A percentile compares a stretch with the other conserved stretches of the same genome.
Conservation (phyloP, 768 basidiomycete genomes). For the Tylopilus felleus region DNA sequence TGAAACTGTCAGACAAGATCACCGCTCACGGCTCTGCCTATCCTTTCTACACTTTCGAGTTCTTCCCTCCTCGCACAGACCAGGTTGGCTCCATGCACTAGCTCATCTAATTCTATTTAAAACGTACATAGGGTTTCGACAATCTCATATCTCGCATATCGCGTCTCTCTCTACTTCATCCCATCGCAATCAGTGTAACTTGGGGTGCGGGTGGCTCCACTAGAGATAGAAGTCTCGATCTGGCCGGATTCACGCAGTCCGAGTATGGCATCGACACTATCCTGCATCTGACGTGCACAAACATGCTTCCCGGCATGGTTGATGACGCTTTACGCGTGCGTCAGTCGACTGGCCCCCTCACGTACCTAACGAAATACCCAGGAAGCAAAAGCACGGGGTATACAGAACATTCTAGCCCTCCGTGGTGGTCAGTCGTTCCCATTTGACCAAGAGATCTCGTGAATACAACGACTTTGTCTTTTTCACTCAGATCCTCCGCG, state of each 20-base stretch:
- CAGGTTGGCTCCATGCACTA: conserved; percentile 46
- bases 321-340: conserved; percentile 81
- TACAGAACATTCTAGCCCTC: conserved; percentile 87
- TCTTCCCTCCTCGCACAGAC: conserved; percentile 95
- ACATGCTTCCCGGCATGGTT: conserved; percentile 87
- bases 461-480: not conserved
- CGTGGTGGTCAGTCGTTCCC: conserved; percentile 66
- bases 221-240: conserved; percentile 80
- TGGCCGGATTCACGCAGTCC: conserved; percentile 73
- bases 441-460: not conserved
- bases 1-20: conserved; percentile 79
- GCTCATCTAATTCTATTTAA: not conserved
- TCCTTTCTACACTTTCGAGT: conserved; percentile 94
- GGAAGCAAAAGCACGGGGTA: conserved; percentile 78
- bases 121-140: conserved; percentile 67
- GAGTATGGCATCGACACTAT: conserved; percentile 81
- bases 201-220: conserved; percentile 98
- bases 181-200: conserved; percentile 87
- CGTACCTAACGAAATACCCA: conserved; percentile 26
- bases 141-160: conserved; percentile 88
- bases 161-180: conserved; percentile 70
- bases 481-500: conserved; percentile 74
- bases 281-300: conserved; percentile 95
- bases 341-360: not conserved
- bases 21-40: conserved; percentile 35